Base-by-base conservation (phyloP, 352 stramenopile genomes). In the Pythium pyrilobum region DNA sequence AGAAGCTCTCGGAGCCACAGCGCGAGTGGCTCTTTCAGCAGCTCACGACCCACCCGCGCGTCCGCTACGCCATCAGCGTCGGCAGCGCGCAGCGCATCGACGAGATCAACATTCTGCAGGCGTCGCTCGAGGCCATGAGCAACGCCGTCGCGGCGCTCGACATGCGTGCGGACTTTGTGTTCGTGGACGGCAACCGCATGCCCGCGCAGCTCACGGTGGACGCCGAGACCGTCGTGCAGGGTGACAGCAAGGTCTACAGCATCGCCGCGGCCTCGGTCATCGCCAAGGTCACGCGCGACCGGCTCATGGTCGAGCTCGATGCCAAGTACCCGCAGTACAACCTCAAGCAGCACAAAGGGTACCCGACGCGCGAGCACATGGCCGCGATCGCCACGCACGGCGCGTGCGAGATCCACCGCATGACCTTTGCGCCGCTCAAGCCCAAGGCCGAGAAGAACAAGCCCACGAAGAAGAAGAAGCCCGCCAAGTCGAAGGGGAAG, bases 51-150 rank as follows among this genome's bases (percentile, higher is more conserved):
- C 72, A 95, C 47, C 76, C 78, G 15, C 64, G 68, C 16, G 68
- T 98, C 47, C 65, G 74, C n/a, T 98, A 88, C 67, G 89, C 85
- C 0, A 87, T 98, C 9, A 77, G 89, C 59, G 65, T 80, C 44
- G 85, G 78, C 38, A 87, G 69, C 25, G 62, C 80, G 9, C 64
- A 86, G 50, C 70, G 85, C 4, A 99, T 99, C 72, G 97, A 99
- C 71, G 85, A 98, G 75, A 97, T 99, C 60, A 99, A 99, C 71
- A 99, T 99, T 67, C 73, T 99, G 27, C 95, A 99, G 79, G 96
- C 97, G 16, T 98, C 95, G 13, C 72, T 99, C 34, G 80, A 97
- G 62, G 95, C 80, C 11, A 99, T 99, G 97, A 69, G 69, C 43
- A 85, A 95, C 58, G 89, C 87, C 4, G 87, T 95, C 21, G 70